Evolutionary conservation across 2,329 filamentous ascomycete species (phyloP).

Genomic region (Colletotrichum limetticola): DNA sequence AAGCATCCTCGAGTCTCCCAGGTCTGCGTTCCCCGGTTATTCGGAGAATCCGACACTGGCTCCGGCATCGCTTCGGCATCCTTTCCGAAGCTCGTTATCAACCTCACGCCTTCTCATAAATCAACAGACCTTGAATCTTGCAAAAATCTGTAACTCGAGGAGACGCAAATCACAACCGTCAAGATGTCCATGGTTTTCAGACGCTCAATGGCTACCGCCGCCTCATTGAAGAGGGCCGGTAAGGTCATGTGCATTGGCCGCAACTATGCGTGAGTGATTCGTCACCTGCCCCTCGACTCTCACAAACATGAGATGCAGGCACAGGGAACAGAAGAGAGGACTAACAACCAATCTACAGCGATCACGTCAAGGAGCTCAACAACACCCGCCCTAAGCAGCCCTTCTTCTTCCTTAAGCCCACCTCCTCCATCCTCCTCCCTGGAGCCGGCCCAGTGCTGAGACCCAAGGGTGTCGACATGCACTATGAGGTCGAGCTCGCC

Average conservation of each 20-base stretch:
- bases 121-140: neutral
- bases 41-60: conserved; percentile 24
- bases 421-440: conserved; percentile 85
- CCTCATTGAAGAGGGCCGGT: conserved; percentile 63
- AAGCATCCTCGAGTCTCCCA: neutral
- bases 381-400: conserved; percentile 90
- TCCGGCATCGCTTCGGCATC: conserved; percentile 24
- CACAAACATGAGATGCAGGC: conserved; percentile 42
- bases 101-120: neutral
- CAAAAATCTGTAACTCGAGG: neutral
- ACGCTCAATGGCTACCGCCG: conserved; percentile 53
- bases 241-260: conserved; percentile 95
- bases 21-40: conserved; percentile 3
- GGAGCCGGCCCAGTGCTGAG: conserved; percentile 82
- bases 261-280: conserved; percentile 84
- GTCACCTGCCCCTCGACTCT: conserved; percentile 7
- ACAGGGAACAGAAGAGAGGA: neutral
- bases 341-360: conserved; percentile 60
- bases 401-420: conserved; percentile 98
- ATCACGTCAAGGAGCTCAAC: conserved; percentile 93
- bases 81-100: conserved; percentile 1
- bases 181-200: conserved; percentile 47
- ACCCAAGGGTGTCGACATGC: conserved; percentile 84
- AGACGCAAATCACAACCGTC: neutral
- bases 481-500: conserved; percentile 96